Base-by-base conservation (phyloP, 805 yeast species). In the Sporopachydermia quercuum region DNA sequence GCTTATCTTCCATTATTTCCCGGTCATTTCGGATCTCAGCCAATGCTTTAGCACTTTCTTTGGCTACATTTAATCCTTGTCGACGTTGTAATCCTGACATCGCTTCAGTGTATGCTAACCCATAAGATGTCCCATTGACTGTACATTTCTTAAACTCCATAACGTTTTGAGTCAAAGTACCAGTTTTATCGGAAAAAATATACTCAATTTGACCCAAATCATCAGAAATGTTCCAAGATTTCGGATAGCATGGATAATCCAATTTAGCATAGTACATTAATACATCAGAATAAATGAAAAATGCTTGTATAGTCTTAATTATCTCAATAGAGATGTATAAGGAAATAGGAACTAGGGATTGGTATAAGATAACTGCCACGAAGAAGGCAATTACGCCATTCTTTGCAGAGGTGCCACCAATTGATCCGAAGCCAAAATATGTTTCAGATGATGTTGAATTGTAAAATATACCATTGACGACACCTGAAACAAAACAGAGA, bases 161-260 rank as follows among this genome's bases (percentile, higher is more conserved):
- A 17, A 78, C 74, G 50, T 81, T 81, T 56, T 81, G 89, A 4
- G 93, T 81, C 49, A 81, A 62, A 0, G 93, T 81, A 30, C 93
- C 93, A 0, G 93, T 81, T 56, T 81, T 81, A 61, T 81, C 93
- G 54, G 85, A 76, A 56, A 81, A 81, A 35, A 81, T 70, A 53
- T 78, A 81, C 55, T 81, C 91, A 43, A 81, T 76, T 54, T 81
- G 93, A 15, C 93, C 93, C 46, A 81, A 65, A 55, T 81, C 93
- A 57, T 81, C 93, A 4, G 86, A 77, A 36, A 81, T 77, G 45
- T 76, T 76, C 93, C 93, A 81, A 1, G 87, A 71, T 49, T 80
- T 79, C 2, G 93, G 89, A 1, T 76, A 68, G 55, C 89, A 79
- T 0, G 89, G 86, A 51, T 72, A 78, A 56, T 82, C 86, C 37